Evolutionary conservation across 345 rosid species (phyloP), one percentile per base, ranked within the genome.

Genomic region (Sonneratia caseolaris): DNA sequence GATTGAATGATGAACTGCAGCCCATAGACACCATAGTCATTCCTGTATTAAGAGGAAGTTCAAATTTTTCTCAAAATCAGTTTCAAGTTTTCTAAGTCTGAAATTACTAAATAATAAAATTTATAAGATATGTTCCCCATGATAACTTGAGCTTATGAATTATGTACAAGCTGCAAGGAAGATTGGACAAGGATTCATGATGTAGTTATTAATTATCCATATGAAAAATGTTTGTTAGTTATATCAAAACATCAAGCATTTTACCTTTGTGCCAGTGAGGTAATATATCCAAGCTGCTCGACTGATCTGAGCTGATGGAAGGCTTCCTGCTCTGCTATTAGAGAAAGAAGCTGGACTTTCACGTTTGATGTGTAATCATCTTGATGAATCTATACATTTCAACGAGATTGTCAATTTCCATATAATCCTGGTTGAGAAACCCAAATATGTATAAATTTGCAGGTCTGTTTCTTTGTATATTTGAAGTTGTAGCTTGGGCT

Each of bases 231-330:
- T 40, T 40, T 40, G 7, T 40, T 40, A 40, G 1, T 40, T 40
- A 40, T 40, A 8, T 40, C 43, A 4, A 40, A 40, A 40, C 24
- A n/a, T 51, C n/a, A 45, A 69, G 16, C 3, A 57, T 53, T 37
- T 67, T 78, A 93, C 98, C 98, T 89, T 75, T 75, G 87, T 72
- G 74, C 68, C 47, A 93, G 93, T 37, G 72, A 82, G 56, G 93
- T 85, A 59, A 89, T 86, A 72, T 93, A 93, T 62, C 98, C 97
- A 78, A 93, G 98, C 78, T 91, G 97, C 84, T 93, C 96, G n/a
- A 93, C 91, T 5, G 97, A 78, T 84, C 98, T 84, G 76, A 93
- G 98, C 82, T 93, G 98, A 81, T 91, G 97, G 84, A 91, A 89
- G 72, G 96, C 88, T 61, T 92, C 83, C 78, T 89, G 93, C 82